Evolutionary conservation across 192 early-diverging fungal genomes (phyloP), one percentile per base, ranked within the genome.

Genomic region (Entrophospora sp.): DNA sequence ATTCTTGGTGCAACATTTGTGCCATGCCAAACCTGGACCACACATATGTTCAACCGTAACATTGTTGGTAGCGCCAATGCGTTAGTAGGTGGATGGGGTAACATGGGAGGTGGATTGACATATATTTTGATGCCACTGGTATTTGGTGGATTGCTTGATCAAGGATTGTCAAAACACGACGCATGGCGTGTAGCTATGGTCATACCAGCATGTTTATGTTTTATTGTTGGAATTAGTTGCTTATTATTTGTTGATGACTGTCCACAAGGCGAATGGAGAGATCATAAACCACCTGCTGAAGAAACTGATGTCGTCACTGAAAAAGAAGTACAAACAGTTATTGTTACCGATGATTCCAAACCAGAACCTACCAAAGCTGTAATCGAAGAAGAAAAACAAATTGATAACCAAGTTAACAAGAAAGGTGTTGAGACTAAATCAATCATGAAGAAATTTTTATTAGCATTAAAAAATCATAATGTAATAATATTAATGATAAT

Each of bases 11-110:
- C 83, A 6, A 56, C 85, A 4, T 87, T 87, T 80, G 85, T 87
- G 0, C 83, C 85, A 14, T 87, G 85, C 63, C 85, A 87, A 79
- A 80, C 83, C 69, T 87, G 86, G 86, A 75, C 85, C 30, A 85
- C 83, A 3, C 66, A 76, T 30, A 77, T 86, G 73, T 87, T 87
- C 69, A 43, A 68, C 35, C 35, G 61, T 13, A 62, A 77, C 18
- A 70, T 85, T 49, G 85, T 89, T 18, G 86, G 86, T 16, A 79
- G 81, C 28, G 86, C 86, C 31, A 88, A 88, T 69, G 85, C 87
- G 18, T 32, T 87, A 43, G 79, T 75, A 7, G 86, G 83, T 40
- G 86, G 86, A 8, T 87, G 86, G 76, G 85, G 85, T 32, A 87
- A 87, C 66, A 80, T 83, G 73, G 85, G 85, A 20, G 85, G 69